Evolutionary conservation across 2,329 filamentous ascomycete species (phyloP), one percentile per base, ranked within the genome.

Genomic region (Calonectria fujianensis): DNA sequence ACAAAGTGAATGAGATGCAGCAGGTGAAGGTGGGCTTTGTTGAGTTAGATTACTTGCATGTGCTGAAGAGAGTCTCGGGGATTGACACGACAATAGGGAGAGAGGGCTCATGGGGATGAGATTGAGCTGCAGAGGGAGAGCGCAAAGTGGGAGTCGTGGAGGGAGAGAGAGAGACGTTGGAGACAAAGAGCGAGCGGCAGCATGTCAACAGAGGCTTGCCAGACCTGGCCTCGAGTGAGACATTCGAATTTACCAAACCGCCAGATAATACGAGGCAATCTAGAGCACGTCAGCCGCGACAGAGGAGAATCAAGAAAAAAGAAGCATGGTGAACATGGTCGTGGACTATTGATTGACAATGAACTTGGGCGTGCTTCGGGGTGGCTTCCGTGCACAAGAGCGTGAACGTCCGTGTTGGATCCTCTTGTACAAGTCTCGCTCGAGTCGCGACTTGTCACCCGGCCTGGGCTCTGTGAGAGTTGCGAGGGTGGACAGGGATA

Each of bases 381-480:
- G 11, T 32, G 32, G 54, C 32, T 59, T 59, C 54, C 54, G 32
- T 37, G 52, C 52, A 59, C 52, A 35, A n/a, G 31, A 35, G 31
- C 52, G 41, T 48, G 41, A 48, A 6, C 18, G 52, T 59, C 31
- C 52, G 32, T 35, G 52, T 59, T 32, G 32, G 13, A 31, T 59
- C n/a, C 52, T 63, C 59, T 63, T 41, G 59, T 45, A 50, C 41
- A 63, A 51, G 48, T 50, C 57, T 39, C n/a, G 27, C 69, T 64
- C 48, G 57, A 70, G 48, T 70, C 57, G 68, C 45, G 31, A 48
- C 32, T 70, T 45, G 68, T 61, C 57, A 70, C 61, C 61, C 18
- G 54, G 52, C 32, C 68, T 37, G 41, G 27, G 57, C 31, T 59
- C 39, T 66, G 64, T 37, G 59, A 64, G 35, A n/a, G 59, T 64